Evolutionary conservation across 2,329 filamentous ascomycete species (phyloP).

Genomic region (Pezicula carpinea): DNA sequence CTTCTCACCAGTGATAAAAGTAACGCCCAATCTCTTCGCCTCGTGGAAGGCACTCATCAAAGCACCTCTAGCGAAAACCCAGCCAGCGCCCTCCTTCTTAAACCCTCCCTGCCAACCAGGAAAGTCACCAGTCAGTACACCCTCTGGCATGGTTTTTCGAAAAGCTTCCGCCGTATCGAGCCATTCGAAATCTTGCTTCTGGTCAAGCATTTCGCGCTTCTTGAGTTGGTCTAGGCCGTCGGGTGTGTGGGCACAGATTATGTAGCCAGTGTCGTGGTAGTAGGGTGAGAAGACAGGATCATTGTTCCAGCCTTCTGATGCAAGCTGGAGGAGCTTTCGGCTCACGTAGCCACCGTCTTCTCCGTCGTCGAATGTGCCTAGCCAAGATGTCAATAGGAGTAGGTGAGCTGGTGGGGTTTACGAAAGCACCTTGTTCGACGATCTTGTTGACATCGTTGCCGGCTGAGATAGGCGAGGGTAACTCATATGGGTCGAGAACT

Average conservation of each 20-base stretch:
- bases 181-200: slow-evolving; percentile 26
- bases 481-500: slow-evolving; percentile 43
- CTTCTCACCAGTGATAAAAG: slow-evolving; percentile 37
- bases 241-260: slow-evolving; percentile 37
- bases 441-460: slow-evolving; percentile 60
- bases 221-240: slow-evolving; percentile 34
- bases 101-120: slow-evolving; percentile 46
- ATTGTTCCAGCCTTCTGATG: slow-evolving; percentile 36
- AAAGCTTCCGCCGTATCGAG: slow-evolving; percentile 42
- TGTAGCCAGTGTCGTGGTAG: slow-evolving; percentile 43
- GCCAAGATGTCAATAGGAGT: slow-evolving; percentile 19
- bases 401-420: slow-evolving; percentile 21
- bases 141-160: slow-evolving; percentile 44
- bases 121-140: slow-evolving; percentile 45
- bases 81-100: slow-evolving; percentile 41
- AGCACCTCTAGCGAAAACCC: slow-evolving; percentile 48
- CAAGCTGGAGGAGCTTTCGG: slow-evolving; percentile 30
- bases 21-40: slow-evolving; percentile 40
- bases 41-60: slow-evolving; percentile 40
- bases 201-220: slow-evolving; percentile 29
- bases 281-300: slow-evolving; percentile 38
- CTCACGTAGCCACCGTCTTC: slow-evolving; percentile 18
- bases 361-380: slow-evolving; percentile 21
- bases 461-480: slow-evolving; percentile 41
- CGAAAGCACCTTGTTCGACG: slow-evolving; percentile 29